Conservation (phyloP, 2,329 filamentous ascomycete genomes). For the Fusarium sacchari region DNA sequence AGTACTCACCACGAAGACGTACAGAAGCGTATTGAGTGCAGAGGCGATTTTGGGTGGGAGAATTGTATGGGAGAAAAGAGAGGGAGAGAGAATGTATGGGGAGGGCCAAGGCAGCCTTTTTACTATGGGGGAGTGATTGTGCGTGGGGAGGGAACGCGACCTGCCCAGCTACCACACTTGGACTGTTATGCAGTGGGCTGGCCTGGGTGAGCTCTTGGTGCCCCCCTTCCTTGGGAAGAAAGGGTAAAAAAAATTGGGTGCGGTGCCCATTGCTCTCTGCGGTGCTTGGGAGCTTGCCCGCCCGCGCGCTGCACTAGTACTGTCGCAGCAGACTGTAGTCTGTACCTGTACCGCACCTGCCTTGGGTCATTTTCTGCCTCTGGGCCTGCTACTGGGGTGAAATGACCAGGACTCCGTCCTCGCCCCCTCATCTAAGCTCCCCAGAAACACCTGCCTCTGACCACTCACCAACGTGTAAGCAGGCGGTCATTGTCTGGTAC, state of each 20-base stretch:
- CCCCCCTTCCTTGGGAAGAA: constrained; percentile 25
- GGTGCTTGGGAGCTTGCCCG: constrained; percentile 31
- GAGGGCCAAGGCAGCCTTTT: constrained; percentile 67
- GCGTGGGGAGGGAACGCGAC: constrained; percentile 50
- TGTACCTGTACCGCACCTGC: constrained; percentile 37
- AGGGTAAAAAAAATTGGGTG: constrained; percentile 42
- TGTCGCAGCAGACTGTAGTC: constrained; percentile 31
- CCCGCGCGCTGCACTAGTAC: constrained; percentile 35
- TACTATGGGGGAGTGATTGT: constrained; percentile 73
- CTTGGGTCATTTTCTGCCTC: constrained; percentile 25
- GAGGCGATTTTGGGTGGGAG: constrained; percentile 62
- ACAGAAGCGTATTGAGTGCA: constrained; percentile 54
- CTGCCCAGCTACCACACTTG: constrained; percentile 44
- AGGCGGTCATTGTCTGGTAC: constrained; percentile 47
- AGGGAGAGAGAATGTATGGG: constrained; percentile 65
- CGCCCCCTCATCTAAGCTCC: constrained; percentile 39
- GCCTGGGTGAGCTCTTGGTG: constrained; percentile 38
- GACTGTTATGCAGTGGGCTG: constrained; percentile 38
- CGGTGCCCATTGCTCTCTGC: constrained; percentile 33
- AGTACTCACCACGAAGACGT: constrained; percentile 63
- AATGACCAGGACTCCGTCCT: constrained; percentile 34
- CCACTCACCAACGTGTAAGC: constrained; percentile 39
- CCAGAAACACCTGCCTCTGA: constrained; percentile 30
- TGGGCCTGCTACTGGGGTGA: constrained; percentile 29
- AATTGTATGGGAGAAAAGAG: constrained; percentile 71